Percentiles rank a stretch among this genome's conserved stretches.
Evolutionary conservation across 108 stramenopile genomes (phyloP).

Genomic region (Cyclostephanos invisitatus): DNA sequence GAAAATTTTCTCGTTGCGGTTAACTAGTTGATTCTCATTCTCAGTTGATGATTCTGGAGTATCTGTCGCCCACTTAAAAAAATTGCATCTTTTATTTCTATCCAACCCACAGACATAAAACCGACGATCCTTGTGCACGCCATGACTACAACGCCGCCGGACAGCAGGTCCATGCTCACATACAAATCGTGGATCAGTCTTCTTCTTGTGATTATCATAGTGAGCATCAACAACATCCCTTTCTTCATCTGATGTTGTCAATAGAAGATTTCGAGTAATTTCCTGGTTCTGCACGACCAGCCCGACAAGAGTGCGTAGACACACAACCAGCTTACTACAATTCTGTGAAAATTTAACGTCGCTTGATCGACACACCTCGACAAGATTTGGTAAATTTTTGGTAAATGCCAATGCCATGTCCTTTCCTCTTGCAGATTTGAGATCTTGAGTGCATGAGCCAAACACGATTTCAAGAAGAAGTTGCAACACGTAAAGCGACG

Average conservation of each 20-base stretch:
- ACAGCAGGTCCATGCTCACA: conserved; percentile 82
- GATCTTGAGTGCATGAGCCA: conserved; percentile 32
- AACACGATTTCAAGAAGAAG: conserved; percentile 38
- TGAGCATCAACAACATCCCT: neutral
- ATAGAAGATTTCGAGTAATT: conserved; percentile 8
- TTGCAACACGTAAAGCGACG: conserved; percentile 28
- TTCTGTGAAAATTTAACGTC: conserved; percentile 7
- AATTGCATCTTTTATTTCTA: conserved; percentile 61
- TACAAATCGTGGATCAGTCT: conserved; percentile 59
- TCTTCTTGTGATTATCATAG: conserved; percentile 34
- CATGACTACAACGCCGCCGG: conserved; percentile 61
- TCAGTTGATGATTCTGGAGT: conserved; percentile 5
- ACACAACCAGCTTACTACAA: conserved; percentile 23
- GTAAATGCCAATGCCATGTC: conserved; percentile 27
- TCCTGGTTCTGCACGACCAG: conserved; percentile 35
- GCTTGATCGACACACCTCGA: conserved; percentile 17
- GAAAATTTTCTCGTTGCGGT: conserved; percentile 6
- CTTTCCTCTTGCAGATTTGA: conserved; percentile 34
- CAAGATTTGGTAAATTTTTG: conserved; percentile 17
- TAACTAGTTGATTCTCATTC: neutral
- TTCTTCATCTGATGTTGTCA: conserved; percentile 9
- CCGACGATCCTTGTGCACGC: conserved; percentile 70
- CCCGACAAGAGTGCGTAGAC: conserved; percentile 31
- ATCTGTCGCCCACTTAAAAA: conserved; percentile 21
- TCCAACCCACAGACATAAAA: conserved; percentile 88